phyloP scores from a whole-genome alignment of 768 basidiomycete genomes.

The Tulasnella sp. region DNA sequence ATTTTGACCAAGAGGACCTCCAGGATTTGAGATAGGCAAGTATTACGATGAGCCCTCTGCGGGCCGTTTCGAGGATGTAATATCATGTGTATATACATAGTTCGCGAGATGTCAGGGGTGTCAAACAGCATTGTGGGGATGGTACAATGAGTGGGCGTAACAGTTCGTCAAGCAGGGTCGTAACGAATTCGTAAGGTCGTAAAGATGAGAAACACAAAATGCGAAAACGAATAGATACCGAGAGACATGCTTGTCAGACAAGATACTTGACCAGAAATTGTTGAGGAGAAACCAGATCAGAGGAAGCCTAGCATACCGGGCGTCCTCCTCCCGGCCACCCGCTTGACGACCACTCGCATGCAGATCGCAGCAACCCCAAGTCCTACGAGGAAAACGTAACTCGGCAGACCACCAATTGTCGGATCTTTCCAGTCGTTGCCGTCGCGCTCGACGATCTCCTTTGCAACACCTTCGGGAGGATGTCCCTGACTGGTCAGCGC shows the following conservation, averaged over 20 bases:
- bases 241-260: background rate
- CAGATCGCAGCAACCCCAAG: conserved; percentile 18
- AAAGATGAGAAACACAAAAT: background rate
- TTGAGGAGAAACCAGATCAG: background rate
- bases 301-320: background rate
- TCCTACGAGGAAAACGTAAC: conserved; percentile 18
- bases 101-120: background rate
- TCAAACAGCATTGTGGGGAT: background rate
- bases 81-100: background rate
- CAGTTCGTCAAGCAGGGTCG: background rate
- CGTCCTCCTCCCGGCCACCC: conserved; percentile 2
- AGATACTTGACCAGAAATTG: background rate
- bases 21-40: background rate
- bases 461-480: background rate
- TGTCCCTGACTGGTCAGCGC: background rate
- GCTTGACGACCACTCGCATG: conserved; percentile 16
- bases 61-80: background rate
- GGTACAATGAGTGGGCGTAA: background rate
- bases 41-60: background rate
- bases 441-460: background rate
- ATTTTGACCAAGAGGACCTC: background rate
- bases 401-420: background rate
- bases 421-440: conserved; percentile 8
- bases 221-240: background rate
- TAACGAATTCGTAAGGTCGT: background rate